Evolutionary conservation across 305 asterid species (phyloP), one percentile per base, ranked within the genome.

Genomic region (Solanum hybrid): DNA sequence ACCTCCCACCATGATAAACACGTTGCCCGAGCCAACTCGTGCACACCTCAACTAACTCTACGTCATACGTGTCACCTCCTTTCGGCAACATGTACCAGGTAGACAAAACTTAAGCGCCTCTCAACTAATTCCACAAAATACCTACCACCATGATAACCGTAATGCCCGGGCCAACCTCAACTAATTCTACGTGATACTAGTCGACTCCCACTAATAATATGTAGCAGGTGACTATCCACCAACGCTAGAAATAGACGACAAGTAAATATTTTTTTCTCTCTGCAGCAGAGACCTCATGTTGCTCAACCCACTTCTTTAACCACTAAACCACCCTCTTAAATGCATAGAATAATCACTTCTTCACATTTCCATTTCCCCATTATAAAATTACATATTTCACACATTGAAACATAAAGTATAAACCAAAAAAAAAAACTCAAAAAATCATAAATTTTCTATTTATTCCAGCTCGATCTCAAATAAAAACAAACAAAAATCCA

Each of bases 401-500:
- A 66, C 5, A 36, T 29, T 75, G 1, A 87, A 27, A 13, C 85
- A 14, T 13, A 40, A 77, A 34, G 36, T 13, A 72, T 3, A 22
- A 14, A 86, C 40, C 12, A 32, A 84, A 35, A 34, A 17, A 16
- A 73, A 89, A 79, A 31, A 11, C 35, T 72, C 78, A 72, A 73
- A 73, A 73, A 22, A 17, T 29, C 4, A 31, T 11, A 76, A 56
- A 4, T 76, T 73, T 31, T 73, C 26, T 2, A 34, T 9, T 34
- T 12, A 82, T 29, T 85, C 76, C 46, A 85, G 88, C 88, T 85
- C 8, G 87, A 82, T 82, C 87, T 82, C 36, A 72, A 86, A 75
- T 42, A 14, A 10, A 7, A 24, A 11, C 46, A n/a, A 17, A 7
- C 17, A 22, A 29, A 16, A 20, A 84, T 6, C 20, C 88, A 85